Evolutionary conservation across 2,329 filamentous ascomycete species (phyloP).

Genomic region (Tympanopsis confertula): DNA sequence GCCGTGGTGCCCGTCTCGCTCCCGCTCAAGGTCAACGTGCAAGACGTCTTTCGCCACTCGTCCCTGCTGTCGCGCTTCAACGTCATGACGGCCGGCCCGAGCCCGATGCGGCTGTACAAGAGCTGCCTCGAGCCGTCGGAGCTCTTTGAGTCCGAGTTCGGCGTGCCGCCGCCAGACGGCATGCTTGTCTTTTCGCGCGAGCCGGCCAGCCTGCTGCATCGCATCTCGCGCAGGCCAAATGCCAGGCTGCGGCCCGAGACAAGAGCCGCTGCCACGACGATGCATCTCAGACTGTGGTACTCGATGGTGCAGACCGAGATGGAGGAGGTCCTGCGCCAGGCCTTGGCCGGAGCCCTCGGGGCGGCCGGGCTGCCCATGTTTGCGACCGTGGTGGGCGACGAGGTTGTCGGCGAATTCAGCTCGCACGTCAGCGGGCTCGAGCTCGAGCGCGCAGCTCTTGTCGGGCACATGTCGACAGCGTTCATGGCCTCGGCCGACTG

Average conservation of each 20-base stretch:
- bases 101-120: constrained; percentile 63
- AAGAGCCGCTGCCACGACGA: constrained; percentile 29
- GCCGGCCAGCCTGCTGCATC: constrained; percentile 71
- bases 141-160: constrained; percentile 53
- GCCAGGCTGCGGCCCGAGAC: constrained; percentile 18
- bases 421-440: constrained; percentile 33
- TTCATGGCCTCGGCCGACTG: constrained; percentile 34
- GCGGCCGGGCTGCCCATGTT: constrained; percentile 30
- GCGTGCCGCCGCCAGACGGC: constrained; percentile 34
- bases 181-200: constrained; percentile 69
- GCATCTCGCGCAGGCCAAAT: constrained; percentile 46
- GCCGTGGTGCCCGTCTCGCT: constrained; percentile 61
- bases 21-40: constrained; percentile 86
- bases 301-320: constrained; percentile 68
- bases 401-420: constrained; percentile 30
- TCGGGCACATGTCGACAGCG: constrained; percentile 35
- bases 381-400: constrained; percentile 30
- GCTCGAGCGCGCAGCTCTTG: constrained; percentile 42
- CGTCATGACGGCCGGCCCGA: constrained; percentile 66
- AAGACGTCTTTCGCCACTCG: constrained; percentile 82
- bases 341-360: constrained; percentile 26
- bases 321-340: constrained; percentile 30
- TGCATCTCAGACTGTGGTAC: constrained; percentile 66
- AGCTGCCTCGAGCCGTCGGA: constrained; percentile 63
- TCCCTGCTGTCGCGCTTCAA: constrained; percentile 82